Conservation (phyloP, 169 alveolate species). For the Cryptosporidium ryanae region DNA sequence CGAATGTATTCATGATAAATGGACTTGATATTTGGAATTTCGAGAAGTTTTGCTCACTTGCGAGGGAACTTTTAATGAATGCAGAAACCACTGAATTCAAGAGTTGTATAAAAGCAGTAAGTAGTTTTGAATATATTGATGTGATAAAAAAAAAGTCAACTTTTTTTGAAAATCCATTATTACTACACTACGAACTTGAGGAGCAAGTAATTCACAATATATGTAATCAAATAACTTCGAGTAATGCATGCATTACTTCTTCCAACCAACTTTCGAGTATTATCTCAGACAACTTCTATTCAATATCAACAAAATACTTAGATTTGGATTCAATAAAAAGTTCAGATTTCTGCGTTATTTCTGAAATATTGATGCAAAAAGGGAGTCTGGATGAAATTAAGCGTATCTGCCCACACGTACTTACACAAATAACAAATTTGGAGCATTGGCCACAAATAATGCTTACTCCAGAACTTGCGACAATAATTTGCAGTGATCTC, state of each 20-base stretch:
- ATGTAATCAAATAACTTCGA: slow-evolving; percentile 22
- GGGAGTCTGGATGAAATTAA: slow-evolving; percentile 38
- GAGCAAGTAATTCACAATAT: slow-evolving; percentile 13
- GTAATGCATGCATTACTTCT: slow-evolving; percentile 10
- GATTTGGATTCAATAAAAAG: slow-evolving; percentile 29
- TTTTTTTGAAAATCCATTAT: background rate
- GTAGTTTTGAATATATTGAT: slow-evolving; percentile 17
- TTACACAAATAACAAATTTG: slow-evolving; percentile 51
- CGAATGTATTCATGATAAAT: background rate
- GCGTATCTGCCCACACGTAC: slow-evolving; percentile 27
- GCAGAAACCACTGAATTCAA: slow-evolving; percentile 1
- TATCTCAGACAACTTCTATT: slow-evolving; percentile 29
- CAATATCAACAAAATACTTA: slow-evolving; percentile 55
- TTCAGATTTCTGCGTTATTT: slow-evolving; percentile 55
- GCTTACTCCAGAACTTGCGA: slow-evolving; percentile 55
- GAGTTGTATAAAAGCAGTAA: slow-evolving; percentile 13
- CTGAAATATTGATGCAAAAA: slow-evolving; percentile 44
- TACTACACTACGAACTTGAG: slow-evolving; percentile 34
- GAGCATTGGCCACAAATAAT: slow-evolving; percentile 71
- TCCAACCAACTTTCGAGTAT: slow-evolving; percentile 10
- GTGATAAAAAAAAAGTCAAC: slow-evolving; percentile 16
- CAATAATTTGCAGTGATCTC: slow-evolving; percentile 10
- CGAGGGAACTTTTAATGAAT: background rate
- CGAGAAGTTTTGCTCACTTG: slow-evolving; percentile 29
- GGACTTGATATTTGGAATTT: slow-evolving; percentile 45